Evolutionary conservation across 2,329 filamentous ascomycete genomes (phyloP).

Genomic region (Nothopassalora personata): DNA sequence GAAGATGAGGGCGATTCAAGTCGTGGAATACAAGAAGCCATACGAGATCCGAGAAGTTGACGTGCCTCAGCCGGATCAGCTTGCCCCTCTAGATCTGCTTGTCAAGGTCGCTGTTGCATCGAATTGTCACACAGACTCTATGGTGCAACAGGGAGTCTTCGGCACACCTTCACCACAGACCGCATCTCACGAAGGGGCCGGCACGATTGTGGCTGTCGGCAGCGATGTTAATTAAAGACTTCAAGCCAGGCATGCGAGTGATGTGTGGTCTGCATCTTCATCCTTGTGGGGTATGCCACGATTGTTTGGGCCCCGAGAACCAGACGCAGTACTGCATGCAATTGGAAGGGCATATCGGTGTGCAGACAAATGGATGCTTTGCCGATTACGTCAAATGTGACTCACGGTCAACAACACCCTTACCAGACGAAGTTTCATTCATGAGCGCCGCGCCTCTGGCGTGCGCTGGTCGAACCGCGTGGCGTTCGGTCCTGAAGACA

Average conservation of each 20-base stretch:
- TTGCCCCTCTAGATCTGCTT: conserved; percentile 52
- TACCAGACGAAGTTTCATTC: conserved; percentile 49
- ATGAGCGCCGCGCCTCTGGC: conserved; percentile 52
- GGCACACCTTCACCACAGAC: conserved; percentile 46
- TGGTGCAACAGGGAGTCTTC: conserved; percentile 51
- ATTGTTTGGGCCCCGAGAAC: conserved; percentile 49
- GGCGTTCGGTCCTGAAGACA: conserved; percentile 42
- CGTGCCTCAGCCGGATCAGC: conserved; percentile 27
- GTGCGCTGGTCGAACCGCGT: conserved; percentile 52
- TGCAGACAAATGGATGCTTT: conserved; percentile 51
- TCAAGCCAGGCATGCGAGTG: conserved; percentile 50
- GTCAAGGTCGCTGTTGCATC: conserved; percentile 56
- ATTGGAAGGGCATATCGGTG: conserved; percentile 44
- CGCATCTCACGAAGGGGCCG: conserved; percentile 54
- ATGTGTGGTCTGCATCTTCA: conserved; percentile 52
- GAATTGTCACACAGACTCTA: conserved; percentile 58
- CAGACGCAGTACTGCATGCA: conserved; percentile 50
- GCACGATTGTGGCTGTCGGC: conserved; percentile 50
- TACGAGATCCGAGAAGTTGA: conserved; percentile 50
- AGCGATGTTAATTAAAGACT: conserved; percentile 35
- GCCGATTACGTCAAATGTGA: conserved; percentile 54
- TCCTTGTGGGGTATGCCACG: conserved; percentile 49
- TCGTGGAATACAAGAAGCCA: conserved; percentile 50
- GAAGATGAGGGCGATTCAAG: conserved; percentile 45
- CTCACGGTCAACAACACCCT: conserved; percentile 39